Evolutionary conservation across 306 rosid genomes (phyloP), one percentile per base, ranked within the genome.

Genomic region (Canavalia ensiformis): DNA sequence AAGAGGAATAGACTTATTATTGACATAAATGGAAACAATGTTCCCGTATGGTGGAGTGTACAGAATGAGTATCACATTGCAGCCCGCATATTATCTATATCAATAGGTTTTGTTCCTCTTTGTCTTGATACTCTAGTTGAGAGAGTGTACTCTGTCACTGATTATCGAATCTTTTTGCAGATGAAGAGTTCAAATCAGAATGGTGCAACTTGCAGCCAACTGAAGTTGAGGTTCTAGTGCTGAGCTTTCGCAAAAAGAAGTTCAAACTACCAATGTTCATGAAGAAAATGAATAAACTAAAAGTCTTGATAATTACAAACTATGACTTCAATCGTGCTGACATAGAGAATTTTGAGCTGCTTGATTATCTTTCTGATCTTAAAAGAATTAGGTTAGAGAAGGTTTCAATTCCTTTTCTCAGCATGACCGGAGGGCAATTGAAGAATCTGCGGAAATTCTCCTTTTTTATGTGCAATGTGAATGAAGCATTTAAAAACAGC

Each of bases 401-500:
- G 50, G 79, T 90, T 56, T 72, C 84, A 2, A 54, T 89, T 82
- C 86, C 90, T 75, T 78, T 76, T 52, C 78, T 90, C 18, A 28
- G 49, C 62, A 59, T 83, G 64, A 72, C 68, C 0, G 45, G 62
- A 4, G 7, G 44, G 37, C 81, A 49, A 52, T 41, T 92, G 81
- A 72, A 69, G 87, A 87, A 85, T 62, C 76, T 92, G 13, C 72
- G 64, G 45, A 92, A 94, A 47, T 42, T 84, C 29, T 92, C 98
- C 7, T 44, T 92, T n/a, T 90, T 74, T n/a, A 89, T 87, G 94
- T 90, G 98, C 85, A 88, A 85, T 34, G 69, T 88, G 10, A 83
- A 83, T 62, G 69, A 83, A 49, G 88, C 91, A 52, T 89, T 88
- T 51, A 49, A 50, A 13, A 75, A 77, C 11, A 7, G 46, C 57